Evolutionary conservation across 1,139 yeast genomes (phyloP).

Genomic region (Magnusiomyces suaveolens): DNA sequence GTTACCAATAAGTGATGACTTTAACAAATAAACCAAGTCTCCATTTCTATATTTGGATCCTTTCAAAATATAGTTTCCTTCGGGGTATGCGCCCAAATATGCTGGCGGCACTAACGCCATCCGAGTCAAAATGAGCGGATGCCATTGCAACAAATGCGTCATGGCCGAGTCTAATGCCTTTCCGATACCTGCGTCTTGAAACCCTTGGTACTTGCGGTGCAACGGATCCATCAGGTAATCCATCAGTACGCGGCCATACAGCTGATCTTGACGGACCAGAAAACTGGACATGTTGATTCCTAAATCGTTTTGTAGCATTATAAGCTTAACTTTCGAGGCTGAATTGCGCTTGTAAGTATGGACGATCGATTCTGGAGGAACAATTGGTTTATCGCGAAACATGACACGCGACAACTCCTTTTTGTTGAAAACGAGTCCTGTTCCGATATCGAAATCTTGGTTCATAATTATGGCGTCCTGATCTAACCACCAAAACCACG

Average conservation of each 20-base stretch:
- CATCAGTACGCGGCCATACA: conserved; percentile 51
- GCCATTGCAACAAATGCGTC: conserved; percentile 83
- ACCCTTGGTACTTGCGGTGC: conserved; percentile 54
- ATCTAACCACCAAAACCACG: conserved; percentile 83
- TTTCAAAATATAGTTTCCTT: conserved; percentile 21
- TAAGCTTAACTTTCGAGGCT: conserved; percentile 45
- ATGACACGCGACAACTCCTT: conserved; percentile 50
- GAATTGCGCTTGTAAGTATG: conserved; percentile 59
- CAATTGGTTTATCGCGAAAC: conserved; percentile 52
- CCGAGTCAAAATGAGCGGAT: conserved; percentile 64
- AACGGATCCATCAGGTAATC: conserved; percentile 66
- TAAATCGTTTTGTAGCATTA: conserved; percentile 55
- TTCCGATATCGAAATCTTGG: conserved; percentile 43
- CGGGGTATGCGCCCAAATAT: conserved; percentile 18
- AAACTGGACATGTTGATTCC: conserved; percentile 63
- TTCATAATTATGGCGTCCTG: conserved; percentile 70
- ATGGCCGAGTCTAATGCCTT: conserved; percentile 39
- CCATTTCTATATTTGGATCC: conserved; percentile 20
- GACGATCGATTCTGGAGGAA: conserved; percentile 45
- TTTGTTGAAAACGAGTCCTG: conserved; percentile 41
- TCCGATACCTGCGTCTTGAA: conserved; percentile 48
- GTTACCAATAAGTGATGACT: conserved; percentile 19
- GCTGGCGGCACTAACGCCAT: conserved; percentile 44
- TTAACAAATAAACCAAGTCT: conserved; percentile 22
- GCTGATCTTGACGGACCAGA: conserved; percentile 51